Base-by-base conservation (phyloP, 345 rosid genomes). In the Brassica incana region DNA sequence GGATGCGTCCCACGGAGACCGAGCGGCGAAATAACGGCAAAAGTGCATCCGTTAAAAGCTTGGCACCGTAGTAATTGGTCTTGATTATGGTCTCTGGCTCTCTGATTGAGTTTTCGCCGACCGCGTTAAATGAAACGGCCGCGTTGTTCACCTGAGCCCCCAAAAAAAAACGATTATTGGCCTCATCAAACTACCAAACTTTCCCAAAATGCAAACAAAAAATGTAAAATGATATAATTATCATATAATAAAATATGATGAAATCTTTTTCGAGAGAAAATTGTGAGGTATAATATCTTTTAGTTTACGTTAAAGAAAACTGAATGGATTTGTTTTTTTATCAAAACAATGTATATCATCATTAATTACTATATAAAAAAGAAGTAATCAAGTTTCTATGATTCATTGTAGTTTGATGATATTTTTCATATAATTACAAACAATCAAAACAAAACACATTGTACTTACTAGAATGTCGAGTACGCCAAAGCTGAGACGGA, bases 11-110 rank as follows among this genome's bases (percentile, higher is more conserved):
- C 1, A 54, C 38, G 12, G 88, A 86, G 68, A 70, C 25, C 0
- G 91, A 87, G 6, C 80, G 79, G n/a, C 95, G 92, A 74, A 92
- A 90, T 35, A 87, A 30, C n/a, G 97, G 97, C 79, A 92, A 81
- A 67, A 94, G 89, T 0, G 88, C 77, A 58, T 91, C 82, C 1
- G 87, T 91, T 12, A 92, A 87, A 67, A 84, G 72, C 81, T 90
- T 94, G 12, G 90, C 75, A 29, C 97, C 97, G 14, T 82, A 77
- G 80, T 79, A 94, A 71, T 94, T 94, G 65, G 97, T 94, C 63
- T 69, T 88, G 3, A 92, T 81, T 1, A 92, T 92, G 1, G 85
- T 90, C 73, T 90, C 98, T 2, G 97, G 92, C 5, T 87, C 81
- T 68, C 86, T 91, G 60, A 92, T 93, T 4, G 78, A 71, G 83